Base-by-base conservation (phyloP, 1,284 basidiomycete genomes). In the Ceratobasidium sp. region DNA sequence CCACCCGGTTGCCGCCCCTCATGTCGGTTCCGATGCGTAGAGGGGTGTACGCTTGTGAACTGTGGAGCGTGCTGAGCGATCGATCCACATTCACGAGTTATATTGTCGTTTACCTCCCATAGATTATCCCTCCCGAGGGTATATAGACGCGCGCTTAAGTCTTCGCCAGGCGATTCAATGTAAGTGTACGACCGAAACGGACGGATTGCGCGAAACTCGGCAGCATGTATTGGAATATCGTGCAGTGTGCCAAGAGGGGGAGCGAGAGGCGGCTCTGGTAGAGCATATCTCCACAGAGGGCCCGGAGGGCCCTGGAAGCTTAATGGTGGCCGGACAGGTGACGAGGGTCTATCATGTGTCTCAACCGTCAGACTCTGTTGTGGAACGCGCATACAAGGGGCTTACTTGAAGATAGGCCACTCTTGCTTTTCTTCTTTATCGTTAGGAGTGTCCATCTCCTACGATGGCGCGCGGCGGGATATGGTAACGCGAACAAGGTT, bases 281-380 rank as follows among this genome's bases (percentile, higher is more conserved):
- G 38, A 21, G 51, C 51, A 33, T 48, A 59, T 9, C 23, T 16
- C 25, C 28, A 40, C 8, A n/a, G 30, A 33, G 56, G 28, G 25
- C 30, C 18, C 14, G 44, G 30, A 33, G 25, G 56, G 5, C 46
- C 44, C 5, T 56, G 51, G 23, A 51, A 44, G 53, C 46, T 38
- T 67, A 56, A 44, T 18, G 46, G 51, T 30, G 5, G 54, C 30
- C 30, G 11, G 18, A 30, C 44, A 7, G 12, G 25, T 4, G 58
- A 71, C 58, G 60, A 71, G 60, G 67, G 67, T 36, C 58, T 61
- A 38, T 33, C 36, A 40, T 6, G 36, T 44, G 44, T 59, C 16
- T 44, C 51, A 53, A n/a, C 3, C 33, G 63, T 66, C 49, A n/a
- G 33, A 63, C 28, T 61, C 28, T 48, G 58, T 51, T 46, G 30